phyloP scores from a whole-genome alignment of 306 rosid genomes.

The Cucurbita moschata region DNA sequence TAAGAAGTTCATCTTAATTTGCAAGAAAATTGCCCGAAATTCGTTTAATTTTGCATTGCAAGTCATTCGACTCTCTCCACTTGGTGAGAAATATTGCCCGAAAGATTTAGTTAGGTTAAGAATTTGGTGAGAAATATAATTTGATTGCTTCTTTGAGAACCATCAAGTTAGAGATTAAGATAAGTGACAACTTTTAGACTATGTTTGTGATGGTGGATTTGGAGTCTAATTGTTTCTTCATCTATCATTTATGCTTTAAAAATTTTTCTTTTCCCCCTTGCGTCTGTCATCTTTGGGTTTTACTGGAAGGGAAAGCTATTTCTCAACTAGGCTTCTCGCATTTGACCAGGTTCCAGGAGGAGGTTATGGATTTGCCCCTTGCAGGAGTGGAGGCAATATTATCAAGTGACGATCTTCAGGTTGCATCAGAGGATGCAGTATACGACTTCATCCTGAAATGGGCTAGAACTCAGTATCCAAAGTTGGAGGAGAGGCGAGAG shows the following conservation, averaged over 20 bases:
- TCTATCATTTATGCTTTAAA: neutral
- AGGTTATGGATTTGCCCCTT: conserved; percentile 76
- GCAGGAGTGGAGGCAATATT: conserved; percentile 87
- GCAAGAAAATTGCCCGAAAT: neutral
- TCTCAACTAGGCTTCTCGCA: neutral
- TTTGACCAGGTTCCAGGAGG: conserved; percentile 67
- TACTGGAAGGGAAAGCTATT: neutral
- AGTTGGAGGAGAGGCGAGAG: conserved; percentile 70
- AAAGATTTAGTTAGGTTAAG: neutral
- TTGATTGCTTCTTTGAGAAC: neutral
- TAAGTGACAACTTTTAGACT: neutral
- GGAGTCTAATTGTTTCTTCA: neutral
- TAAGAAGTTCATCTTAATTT: neutral
- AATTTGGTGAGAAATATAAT: neutral
- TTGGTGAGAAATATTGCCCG: too few relatives aligned
- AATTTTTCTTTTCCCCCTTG: neutral
- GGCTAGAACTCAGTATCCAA: conserved; percentile 56
- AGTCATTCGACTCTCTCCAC: neutral
- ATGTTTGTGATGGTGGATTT: neutral
- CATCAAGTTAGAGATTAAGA: neutral
- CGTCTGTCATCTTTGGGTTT: neutral
- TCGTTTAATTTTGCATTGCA: neutral
- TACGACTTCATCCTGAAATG: conserved; percentile 89
- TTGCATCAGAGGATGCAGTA: conserved; percentile 95
- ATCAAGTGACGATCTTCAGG: conserved; percentile 84